Conservation (phyloP, 306 rosid species). For the Medicago truncatula region DNA sequence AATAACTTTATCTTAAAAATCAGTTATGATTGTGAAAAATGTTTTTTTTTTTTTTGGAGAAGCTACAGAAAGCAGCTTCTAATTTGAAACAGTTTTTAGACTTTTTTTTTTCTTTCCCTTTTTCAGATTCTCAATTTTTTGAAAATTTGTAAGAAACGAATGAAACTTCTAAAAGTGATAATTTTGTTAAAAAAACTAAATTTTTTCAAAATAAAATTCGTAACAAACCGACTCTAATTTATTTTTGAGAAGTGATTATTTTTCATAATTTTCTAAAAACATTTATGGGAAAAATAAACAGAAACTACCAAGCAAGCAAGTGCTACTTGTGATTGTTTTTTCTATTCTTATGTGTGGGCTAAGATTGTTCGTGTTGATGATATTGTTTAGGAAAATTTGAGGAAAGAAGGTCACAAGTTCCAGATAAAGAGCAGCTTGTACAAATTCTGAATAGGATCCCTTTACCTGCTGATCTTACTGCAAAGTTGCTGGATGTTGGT, state of each 20-base stretch:
- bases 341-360: constrained; percentile 25
- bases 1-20: too few relatives aligned
- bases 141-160: too few relatives aligned
- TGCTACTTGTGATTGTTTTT: not conserved
- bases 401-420: constrained; percentile 64
- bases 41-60: too few relatives aligned
- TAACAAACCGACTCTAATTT: not conserved
- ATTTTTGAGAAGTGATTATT: not conserved
- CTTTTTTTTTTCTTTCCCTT: too few relatives aligned
- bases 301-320: not conserved
- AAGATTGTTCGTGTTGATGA: constrained; percentile 23
- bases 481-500: constrained; percentile 72
- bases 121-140: too few relatives aligned
- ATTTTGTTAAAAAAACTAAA: too few relatives aligned
- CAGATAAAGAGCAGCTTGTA: constrained; percentile 74
- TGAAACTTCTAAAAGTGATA: too few relatives aligned
- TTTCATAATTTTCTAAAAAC: not conserved
- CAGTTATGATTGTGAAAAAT: too few relatives aligned
- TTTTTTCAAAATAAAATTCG: too few relatives aligned
- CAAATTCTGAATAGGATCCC: constrained; percentile 84
- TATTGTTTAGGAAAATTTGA: constrained; percentile 66
- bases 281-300: not conserved
- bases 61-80: too few relatives aligned
- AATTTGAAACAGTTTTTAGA: too few relatives aligned
- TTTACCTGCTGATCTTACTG: constrained; percentile 75